Percentiles rank a stretch among this genome's conserved stretches.
Evolutionary conservation across 768 basidiomycete genomes (phyloP).

Genomic region (Leccinum rimulosum): DNA sequence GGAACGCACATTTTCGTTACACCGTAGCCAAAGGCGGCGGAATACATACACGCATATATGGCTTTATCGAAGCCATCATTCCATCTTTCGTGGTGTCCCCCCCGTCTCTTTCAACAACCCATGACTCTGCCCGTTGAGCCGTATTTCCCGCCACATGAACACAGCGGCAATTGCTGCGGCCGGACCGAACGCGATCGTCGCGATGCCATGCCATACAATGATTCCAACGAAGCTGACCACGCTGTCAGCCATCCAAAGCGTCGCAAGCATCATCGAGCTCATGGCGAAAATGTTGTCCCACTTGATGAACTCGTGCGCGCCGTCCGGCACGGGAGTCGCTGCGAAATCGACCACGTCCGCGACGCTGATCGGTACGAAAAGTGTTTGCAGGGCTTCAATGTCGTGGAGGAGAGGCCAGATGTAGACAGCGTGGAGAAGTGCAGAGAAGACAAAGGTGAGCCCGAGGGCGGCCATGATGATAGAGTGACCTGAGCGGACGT

Average conservation of each 20-base stretch:
- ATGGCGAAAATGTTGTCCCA: constrained; percentile 48
- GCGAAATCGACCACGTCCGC: not conserved
- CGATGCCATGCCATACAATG: constrained; percentile 42
- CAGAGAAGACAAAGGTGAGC: constrained; percentile 18
- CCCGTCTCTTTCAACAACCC: not conserved
- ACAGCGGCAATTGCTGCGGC: constrained; percentile 50
- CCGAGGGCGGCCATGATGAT: constrained; percentile 20
- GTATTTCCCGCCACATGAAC: constrained; percentile 48
- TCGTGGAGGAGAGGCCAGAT: constrained; percentile 14
- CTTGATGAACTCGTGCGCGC: constrained; percentile 42
- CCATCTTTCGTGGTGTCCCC: constrained; percentile 1
- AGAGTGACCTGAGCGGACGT: constrained; percentile 17
- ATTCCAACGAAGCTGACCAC: constrained; percentile 33
- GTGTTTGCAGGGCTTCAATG: not conserved
- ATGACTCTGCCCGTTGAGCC: constrained; percentile 18
- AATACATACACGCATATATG: not conserved
- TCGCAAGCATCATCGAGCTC: constrained; percentile 40
- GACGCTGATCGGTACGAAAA: constrained; percentile 14
- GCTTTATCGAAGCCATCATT: not conserved
- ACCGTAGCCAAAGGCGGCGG: not conserved
- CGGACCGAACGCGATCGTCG: constrained; percentile 44
- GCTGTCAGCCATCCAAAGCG: constrained; percentile 47
- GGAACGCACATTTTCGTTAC: not conserved
- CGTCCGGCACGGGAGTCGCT: constrained; percentile 5
- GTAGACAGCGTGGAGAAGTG: constrained; percentile 28